Evolutionary conservation across 176 grass and related monocot genomes (phyloP).

Genomic region (bread wheat (Triticum aestivum)): DNA sequence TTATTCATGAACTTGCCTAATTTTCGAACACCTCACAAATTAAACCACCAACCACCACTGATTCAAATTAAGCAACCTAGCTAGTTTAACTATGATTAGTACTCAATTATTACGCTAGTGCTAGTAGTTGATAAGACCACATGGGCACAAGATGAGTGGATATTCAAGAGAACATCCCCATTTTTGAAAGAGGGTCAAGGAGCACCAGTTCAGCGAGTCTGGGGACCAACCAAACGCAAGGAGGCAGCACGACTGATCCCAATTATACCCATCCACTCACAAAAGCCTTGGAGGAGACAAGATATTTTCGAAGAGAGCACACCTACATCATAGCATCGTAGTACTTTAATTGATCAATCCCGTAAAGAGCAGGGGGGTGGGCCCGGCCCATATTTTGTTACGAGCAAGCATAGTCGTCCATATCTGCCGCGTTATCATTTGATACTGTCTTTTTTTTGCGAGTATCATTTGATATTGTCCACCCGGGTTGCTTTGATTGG

Average conservation of each 20-base stretch:
- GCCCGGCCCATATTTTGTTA: not conserved
- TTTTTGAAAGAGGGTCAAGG: not conserved
- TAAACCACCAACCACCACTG: not conserved
- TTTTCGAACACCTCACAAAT: not conserved
- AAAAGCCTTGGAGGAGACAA: conserved; percentile 7
- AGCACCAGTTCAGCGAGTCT: not conserved
- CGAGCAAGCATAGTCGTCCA: not conserved
- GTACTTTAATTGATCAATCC: not conserved
- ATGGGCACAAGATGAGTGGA: no score
- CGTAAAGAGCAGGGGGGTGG: not conserved
- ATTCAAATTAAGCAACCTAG: not conserved
- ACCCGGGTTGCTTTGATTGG: not conserved
- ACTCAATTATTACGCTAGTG: not conserved
- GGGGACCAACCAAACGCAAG: conserved; percentile 1
- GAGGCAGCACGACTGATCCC: not conserved
- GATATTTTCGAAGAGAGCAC: conserved; percentile 48
- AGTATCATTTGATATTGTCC: not conserved
- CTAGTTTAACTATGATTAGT: not conserved
- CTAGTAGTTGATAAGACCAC: no score
- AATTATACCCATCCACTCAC: not conserved
- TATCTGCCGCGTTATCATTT: not conserved
- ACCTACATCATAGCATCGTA: conserved; percentile 6
- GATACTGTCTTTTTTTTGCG: not conserved
- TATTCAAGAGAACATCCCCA: not conserved
- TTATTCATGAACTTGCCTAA: no score